These are phyloP conservation scores for Cunninghamia lanceolata DNA, from an alignment of 75 land plant genomes.

Conservation along the genomic window DNA sequence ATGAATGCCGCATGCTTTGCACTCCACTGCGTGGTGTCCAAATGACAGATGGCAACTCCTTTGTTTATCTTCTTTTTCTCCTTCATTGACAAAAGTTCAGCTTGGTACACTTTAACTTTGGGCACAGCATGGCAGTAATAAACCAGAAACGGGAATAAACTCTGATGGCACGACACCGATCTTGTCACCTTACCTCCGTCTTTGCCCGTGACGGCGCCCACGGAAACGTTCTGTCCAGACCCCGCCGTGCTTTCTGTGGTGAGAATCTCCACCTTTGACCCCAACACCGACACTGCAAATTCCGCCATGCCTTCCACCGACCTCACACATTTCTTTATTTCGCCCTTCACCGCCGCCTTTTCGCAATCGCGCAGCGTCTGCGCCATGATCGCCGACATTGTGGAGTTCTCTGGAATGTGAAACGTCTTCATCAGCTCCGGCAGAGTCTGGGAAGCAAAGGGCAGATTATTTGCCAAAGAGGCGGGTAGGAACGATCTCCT, in stretches of 20 bases:
- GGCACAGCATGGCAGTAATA: slow-evolving; percentile 31
- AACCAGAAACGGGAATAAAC: slow-evolving; percentile 24
- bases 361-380: slow-evolving; percentile 10
- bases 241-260: slow-evolving; percentile 18
- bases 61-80: slow-evolving; percentile 47
- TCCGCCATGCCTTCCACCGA: slow-evolving; percentile 24
- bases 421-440: slow-evolving; percentile 9
- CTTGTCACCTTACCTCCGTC: slow-evolving; percentile 9
- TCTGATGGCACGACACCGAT: slow-evolving; percentile 19
- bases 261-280: slow-evolving; percentile 5
- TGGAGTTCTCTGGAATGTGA: background rate
- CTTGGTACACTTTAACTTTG: slow-evolving; percentile 44
- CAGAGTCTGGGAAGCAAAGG: slow-evolving; percentile 7
- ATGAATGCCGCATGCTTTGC: slow-evolving; percentile 56
- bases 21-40: slow-evolving; percentile 79
- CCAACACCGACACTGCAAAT: slow-evolving; percentile 19
- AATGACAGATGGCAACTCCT: slow-evolving; percentile 74
- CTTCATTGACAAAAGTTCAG: slow-evolving; percentile 29
- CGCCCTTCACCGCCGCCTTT: slow-evolving; percentile 20
- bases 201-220: background rate
- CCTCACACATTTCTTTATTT: slow-evolving; percentile 13
- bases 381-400: background rate
- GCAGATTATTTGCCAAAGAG: slow-evolving; percentile 17
- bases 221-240: background rate
- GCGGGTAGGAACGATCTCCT: slow-evolving; percentile 20